Conservation (phyloP, 1,284 basidiomycete species). For the Irpex rosettiformis region DNA sequence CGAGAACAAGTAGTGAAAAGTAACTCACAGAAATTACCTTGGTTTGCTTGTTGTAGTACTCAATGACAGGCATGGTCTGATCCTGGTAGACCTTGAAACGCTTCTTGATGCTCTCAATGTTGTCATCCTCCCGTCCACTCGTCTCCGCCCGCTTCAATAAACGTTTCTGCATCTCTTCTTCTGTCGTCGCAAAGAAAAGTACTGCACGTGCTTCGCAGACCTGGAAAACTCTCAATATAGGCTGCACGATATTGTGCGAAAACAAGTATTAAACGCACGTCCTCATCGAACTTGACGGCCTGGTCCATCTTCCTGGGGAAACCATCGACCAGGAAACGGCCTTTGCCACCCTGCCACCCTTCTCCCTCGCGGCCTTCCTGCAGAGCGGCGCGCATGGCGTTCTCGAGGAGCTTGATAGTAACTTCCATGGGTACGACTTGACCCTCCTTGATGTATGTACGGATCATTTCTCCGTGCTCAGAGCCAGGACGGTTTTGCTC, state of each 20-base stretch:
- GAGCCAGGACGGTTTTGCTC: slow-evolving; percentile 91
- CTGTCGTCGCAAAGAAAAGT: slow-evolving; percentile 88
- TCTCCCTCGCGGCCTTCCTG: slow-evolving; percentile 33
- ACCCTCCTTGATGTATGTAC: slow-evolving; percentile 88
- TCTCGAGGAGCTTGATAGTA: slow-evolving; percentile 93
- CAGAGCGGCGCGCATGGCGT: slow-evolving; percentile 81
- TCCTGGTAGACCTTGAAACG: slow-evolving; percentile 93
- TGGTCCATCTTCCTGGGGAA: slow-evolving; percentile 99
- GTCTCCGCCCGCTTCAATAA: slow-evolving; percentile 91
- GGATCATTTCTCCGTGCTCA: slow-evolving; percentile 84
- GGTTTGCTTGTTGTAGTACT: slow-evolving; percentile 69
- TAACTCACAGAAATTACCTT: slow-evolving; percentile 85
- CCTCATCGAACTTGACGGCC: slow-evolving; percentile 88
- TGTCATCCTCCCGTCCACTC: slow-evolving; percentile 95
- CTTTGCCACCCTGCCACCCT: slow-evolving; percentile 73
- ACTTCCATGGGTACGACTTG: slow-evolving; percentile 97
- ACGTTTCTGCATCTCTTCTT: slow-evolving; percentile 85
- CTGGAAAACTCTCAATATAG: slow-evolving; percentile 43
- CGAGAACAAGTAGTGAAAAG: slow-evolving; percentile 8
- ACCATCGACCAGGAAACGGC: slow-evolving; percentile 94
- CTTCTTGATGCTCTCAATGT: slow-evolving; percentile 93
- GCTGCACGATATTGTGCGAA: background rate
- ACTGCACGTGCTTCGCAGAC: slow-evolving; percentile 81
- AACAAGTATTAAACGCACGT: slow-evolving; percentile 45
- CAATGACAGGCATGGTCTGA: slow-evolving; percentile 95